Evolutionary conservation across 345 rosid genomes (phyloP), one percentile per base, ranked within the genome.

Genomic region (Trapa bicornis): DNA sequence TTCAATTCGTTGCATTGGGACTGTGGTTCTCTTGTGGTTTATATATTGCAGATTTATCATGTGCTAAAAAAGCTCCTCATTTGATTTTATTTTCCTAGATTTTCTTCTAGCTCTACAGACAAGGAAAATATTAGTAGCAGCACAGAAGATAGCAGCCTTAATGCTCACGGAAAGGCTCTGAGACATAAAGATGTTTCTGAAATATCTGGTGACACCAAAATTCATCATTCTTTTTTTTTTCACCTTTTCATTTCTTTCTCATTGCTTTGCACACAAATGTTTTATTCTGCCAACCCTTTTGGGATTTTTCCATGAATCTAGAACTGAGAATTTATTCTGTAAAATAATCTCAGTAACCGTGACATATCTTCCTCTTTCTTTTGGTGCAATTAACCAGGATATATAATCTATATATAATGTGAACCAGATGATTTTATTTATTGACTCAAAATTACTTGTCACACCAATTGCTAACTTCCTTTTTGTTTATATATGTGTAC

Each of bases 61-160:
- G 16, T 17, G 37, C 65, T 65, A 22, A 16, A 47, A 22, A 16
- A 47, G 12, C 70, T 65, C 15, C 6, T 5, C 35, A 43, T 42
- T 53, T 33, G 50, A 47, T 72, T 68, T 69, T 57, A 63, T 67
- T 56, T 57, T 79, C 54, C 71, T 75, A 90, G 97, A 87, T 79
- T 76, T 33, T 80, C 84, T 35, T 85, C 84, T 68, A 82, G 86
- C 73, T 79, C 76, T 29, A 76, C 88, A 60, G 89, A 82, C 72
- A 79, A 74, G 72, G 85, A 77, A 62, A 80, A 84, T 71, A 84
- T 78, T 63, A 82, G 71, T 67, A 78, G 78, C 38, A 84, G 81
- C 74, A 62, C 74, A 69, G 82, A 78, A 77, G 87, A 84, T 74
- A 85, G 71, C 53, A 73, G 70, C 76, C 71, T 41, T 74, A 81